Evolutionary conservation across 106 monocot genomes (phyloP).

Genomic region (Cymbidium sinense): DNA sequence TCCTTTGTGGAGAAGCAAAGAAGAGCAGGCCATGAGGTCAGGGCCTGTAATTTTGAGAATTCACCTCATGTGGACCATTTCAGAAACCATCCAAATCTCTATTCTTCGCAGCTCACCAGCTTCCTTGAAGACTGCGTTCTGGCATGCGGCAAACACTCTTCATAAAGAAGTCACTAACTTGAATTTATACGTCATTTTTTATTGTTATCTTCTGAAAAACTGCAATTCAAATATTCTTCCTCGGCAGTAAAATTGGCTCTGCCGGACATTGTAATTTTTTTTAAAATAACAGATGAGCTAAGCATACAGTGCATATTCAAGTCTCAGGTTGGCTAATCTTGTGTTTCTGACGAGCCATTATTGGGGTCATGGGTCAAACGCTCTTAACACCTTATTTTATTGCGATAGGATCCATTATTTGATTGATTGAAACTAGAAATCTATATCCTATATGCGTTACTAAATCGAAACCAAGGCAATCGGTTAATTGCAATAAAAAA

Average conservation of each 20-base stretch:
- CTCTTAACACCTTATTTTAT: too few relatives aligned
- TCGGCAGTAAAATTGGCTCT: not conserved
- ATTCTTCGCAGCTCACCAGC: constrained; percentile 59
- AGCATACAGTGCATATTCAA: not conserved
- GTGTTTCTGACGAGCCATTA: not conserved
- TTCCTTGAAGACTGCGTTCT: constrained; percentile 72
- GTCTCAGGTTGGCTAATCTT: not conserved
- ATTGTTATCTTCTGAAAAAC: not conserved
- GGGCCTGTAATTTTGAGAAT: constrained; percentile 67
- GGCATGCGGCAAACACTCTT: constrained; percentile 28
- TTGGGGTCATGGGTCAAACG: not conserved
- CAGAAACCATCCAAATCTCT: constrained; percentile 69
- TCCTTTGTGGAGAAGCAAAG: constrained; percentile 65
- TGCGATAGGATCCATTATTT: too few relatives aligned
- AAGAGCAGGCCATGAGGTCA: constrained; percentile 66
- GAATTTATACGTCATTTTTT: not conserved
- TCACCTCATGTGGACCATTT: constrained; percentile 98
- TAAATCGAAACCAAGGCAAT: too few relatives aligned
- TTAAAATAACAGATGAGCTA: not conserved
- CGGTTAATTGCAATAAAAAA: too few relatives aligned
- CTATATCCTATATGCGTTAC: too few relatives aligned
- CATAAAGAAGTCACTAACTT: constrained; percentile 2
- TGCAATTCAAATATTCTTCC: not conserved
- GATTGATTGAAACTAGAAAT: too few relatives aligned
- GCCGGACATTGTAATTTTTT: not conserved